Evolutionary conservation across 2,329 filamentous ascomycete species (phyloP).

Genomic region (Hyphodiscus sp.): DNA sequence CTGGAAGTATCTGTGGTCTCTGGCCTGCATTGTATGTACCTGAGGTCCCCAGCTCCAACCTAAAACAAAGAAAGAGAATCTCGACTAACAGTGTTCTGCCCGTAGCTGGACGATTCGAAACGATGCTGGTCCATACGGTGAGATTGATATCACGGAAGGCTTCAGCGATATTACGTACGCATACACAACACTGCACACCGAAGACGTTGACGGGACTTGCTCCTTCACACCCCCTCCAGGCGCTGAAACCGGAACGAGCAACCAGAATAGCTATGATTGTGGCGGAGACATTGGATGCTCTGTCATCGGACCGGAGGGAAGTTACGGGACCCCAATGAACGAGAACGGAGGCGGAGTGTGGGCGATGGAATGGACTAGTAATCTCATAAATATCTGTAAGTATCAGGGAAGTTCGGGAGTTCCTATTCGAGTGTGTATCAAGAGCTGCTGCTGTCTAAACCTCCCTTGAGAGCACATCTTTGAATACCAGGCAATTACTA

Average conservation of each 20-base stretch:
- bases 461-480: too few relatives aligned
- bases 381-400: constrained; percentile 40
- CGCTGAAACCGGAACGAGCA: constrained; percentile 13
- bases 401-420: too few relatives aligned
- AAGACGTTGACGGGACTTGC: constrained; percentile 3
- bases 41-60: constrained; percentile 1
- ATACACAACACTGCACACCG: constrained; percentile 19
- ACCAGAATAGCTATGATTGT: constrained; percentile 35
- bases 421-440: too few relatives aligned
- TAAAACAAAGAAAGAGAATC: not conserved
- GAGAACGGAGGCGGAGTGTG: constrained; percentile 41
- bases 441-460: too few relatives aligned
- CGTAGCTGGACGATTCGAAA: constrained; percentile 21
- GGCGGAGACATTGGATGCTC: constrained; percentile 32
- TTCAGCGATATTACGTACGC: constrained; percentile 44
- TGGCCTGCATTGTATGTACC: constrained; percentile 59
- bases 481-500: too few relatives aligned
- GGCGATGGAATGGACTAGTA: constrained; percentile 49
- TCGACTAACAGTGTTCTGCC: too few relatives aligned
- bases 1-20: constrained; percentile 59
- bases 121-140: constrained; percentile 16
- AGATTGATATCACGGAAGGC: constrained; percentile 39
- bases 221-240: constrained; percentile 13
- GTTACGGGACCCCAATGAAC: constrained; percentile 27
- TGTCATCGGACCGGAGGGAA: constrained; percentile 29